Evolutionary conservation across 352 stramenopile genomes (phyloP).

Genomic region (Globisporangium abappressorium): DNA sequence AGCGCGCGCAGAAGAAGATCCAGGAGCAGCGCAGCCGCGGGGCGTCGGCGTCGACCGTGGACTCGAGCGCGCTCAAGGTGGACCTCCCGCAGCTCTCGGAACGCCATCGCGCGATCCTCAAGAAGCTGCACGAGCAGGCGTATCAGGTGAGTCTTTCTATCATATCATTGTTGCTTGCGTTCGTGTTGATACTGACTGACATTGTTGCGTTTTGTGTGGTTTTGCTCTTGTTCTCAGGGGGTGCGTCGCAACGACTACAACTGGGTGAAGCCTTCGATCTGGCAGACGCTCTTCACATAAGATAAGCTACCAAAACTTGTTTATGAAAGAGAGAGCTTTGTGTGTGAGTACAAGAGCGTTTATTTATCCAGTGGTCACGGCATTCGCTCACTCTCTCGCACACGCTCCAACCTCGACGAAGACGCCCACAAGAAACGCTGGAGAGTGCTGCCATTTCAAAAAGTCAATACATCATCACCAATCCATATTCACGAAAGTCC

Average conservation of each 20-base stretch:
- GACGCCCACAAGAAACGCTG: neutral
- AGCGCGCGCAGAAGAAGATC: slow-evolving; percentile 85
- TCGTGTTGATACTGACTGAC: neutral
- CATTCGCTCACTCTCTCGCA: neutral
- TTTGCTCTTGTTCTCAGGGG: slow-evolving; percentile 23
- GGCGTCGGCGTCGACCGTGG: slow-evolving; percentile 11
- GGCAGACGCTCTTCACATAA: slow-evolving; percentile 83
- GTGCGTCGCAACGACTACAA: slow-evolving; percentile 91
- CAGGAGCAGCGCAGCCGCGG: slow-evolving; percentile 58
- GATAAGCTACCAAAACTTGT: neutral
- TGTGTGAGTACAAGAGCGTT: slow-evolving; percentile 1
- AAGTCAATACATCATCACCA: slow-evolving; percentile 1
- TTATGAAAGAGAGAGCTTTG: neutral
- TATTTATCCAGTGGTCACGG: slow-evolving; percentile 9
- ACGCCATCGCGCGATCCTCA: slow-evolving; percentile 70
- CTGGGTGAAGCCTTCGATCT: slow-evolving; percentile 91
- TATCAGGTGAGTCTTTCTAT: slow-evolving; percentile 40
- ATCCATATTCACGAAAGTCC: neutral
- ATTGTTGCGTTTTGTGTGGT: slow-evolving; percentile 9
- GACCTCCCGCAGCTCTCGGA: slow-evolving; percentile 55
- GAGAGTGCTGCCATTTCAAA: neutral
- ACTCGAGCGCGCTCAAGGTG: slow-evolving; percentile 18
- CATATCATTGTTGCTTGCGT: neutral
- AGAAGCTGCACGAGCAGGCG: slow-evolving; percentile 76
- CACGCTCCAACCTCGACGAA: neutral